Evolutionary conservation across 768 basidiomycete genomes (phyloP).

Genomic region (Boletus huronensis): DNA sequence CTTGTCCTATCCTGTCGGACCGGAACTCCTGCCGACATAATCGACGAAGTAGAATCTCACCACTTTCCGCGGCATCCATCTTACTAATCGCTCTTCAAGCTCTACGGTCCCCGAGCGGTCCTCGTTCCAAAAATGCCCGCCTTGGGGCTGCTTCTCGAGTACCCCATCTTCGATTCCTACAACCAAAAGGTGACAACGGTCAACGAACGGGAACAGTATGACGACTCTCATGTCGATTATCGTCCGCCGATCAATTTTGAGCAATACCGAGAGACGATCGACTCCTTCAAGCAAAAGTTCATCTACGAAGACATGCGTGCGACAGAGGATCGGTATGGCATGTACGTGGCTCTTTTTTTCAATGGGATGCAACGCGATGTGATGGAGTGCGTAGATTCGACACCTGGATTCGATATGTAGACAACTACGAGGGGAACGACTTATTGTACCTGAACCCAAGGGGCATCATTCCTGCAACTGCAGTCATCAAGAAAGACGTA

Average conservation of each 20-base stretch:
- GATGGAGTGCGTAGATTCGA: constrained; percentile 55
- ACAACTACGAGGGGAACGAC: constrained; percentile 74
- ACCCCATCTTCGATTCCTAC: constrained; percentile 79
- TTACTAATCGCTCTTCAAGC: constrained; percentile 36
- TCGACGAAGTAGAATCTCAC: constrained; percentile 56
- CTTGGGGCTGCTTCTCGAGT: constrained; percentile 86
- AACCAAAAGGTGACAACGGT: constrained; percentile 51
- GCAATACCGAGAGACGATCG: constrained; percentile 60
- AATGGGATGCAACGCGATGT: background rate
- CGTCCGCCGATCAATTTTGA: constrained; percentile 75
- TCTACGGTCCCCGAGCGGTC: constrained; percentile 74
- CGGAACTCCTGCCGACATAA: constrained; percentile 65
- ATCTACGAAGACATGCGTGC: constrained; percentile 87
- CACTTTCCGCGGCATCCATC: background rate
- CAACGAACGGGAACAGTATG: constrained; percentile 41
- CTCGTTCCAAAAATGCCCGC: constrained; percentile 96
- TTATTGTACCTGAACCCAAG: constrained; percentile 73
- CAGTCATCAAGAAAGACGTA: constrained; percentile 59
- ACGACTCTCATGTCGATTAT: constrained; percentile 55
- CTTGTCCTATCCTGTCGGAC: constrained; percentile 80
- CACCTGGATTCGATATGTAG: constrained; percentile 76
- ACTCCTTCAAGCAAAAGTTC: constrained; percentile 76
- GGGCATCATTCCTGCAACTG: constrained; percentile 69
- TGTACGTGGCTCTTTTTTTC: constrained; percentile 48
- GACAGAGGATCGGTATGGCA: constrained; percentile 73